phyloP scores from a whole-genome alignment of 2,329 filamentous ascomycete genomes.

The Gnomoniopsis smithogilvyi region DNA sequence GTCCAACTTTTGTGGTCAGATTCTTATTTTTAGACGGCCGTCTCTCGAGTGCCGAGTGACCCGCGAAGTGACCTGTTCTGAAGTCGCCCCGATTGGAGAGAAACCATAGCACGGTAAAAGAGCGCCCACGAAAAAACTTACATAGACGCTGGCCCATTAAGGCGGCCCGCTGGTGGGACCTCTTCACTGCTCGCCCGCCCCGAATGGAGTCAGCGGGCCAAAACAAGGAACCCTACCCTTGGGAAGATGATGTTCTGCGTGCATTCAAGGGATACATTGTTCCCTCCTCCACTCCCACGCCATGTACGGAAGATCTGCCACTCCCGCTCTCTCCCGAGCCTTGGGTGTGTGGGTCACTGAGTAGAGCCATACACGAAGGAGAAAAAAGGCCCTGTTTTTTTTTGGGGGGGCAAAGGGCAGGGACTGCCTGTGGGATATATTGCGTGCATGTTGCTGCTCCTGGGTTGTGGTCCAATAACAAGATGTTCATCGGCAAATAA shows the following conservation, averaged over 20 bases:
- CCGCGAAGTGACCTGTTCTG: not conserved
- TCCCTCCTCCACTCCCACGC: too few species aligned
- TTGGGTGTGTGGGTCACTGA: too few species aligned
- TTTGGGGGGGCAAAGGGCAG: too few species aligned
- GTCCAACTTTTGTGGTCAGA: not conserved
- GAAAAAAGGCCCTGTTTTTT: too few species aligned
- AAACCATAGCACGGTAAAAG: not conserved
- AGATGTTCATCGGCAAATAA: not conserved
- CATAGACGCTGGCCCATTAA: constrained; percentile 18
- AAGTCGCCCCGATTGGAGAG: not conserved
- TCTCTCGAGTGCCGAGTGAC: not conserved
- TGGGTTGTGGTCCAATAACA: not conserved
- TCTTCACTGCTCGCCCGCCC: not conserved
- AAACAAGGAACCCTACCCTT: not conserved
- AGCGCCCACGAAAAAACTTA: not conserved
- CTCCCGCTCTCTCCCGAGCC: too few species aligned
- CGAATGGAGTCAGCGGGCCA: not conserved
- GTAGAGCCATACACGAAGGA: too few species aligned
- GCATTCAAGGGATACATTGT: too few species aligned
- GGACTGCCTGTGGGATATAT: too few species aligned
- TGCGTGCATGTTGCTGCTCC: too few species aligned
- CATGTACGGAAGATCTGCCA: too few species aligned
- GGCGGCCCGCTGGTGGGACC: constrained; percentile 12
- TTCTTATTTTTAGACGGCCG: not conserved
- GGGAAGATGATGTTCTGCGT: too few species aligned